Conservation (phyloP, 73 alveolate genomes). For the Paramecium octaurelia region DNA sequence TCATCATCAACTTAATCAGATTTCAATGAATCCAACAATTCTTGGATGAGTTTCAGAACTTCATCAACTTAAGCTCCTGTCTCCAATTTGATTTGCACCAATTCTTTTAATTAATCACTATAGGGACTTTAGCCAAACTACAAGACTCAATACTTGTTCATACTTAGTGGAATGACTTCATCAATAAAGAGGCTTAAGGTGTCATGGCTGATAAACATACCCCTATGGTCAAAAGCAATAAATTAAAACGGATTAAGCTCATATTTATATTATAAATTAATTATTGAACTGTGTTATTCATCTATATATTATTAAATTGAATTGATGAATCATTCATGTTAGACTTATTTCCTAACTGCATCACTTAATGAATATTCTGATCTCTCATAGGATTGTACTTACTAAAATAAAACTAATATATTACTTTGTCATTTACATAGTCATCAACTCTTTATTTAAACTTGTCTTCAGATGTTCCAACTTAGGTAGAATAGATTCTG, state of each 20-base stretch:
- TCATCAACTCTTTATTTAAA: slow-evolving; percentile 37
- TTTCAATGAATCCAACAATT: slow-evolving; percentile 12
- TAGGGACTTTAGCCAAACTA: background rate
- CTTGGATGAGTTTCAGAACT: background rate
- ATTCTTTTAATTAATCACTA: background rate
- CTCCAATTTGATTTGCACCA: slow-evolving; percentile 11
- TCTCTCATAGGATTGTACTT: slow-evolving; percentile 30
- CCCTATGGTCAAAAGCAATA: background rate
- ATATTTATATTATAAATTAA: background rate
- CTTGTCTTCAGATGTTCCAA: slow-evolving; percentile 43
- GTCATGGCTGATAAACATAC: background rate
- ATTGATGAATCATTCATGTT: slow-evolving; percentile 11
- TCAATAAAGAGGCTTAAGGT: background rate
- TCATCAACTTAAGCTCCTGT: slow-evolving; percentile 15
- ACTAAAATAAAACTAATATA: background rate
- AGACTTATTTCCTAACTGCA: slow-evolving; percentile 45
- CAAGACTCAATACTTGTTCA: background rate
- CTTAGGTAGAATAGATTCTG: slow-evolving; percentile 41
- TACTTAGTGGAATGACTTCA: slow-evolving; percentile 9
- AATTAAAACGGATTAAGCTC: slow-evolving; percentile 45
- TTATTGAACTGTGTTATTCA: background rate
- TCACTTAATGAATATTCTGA: slow-evolving; percentile 39
- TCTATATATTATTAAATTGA: background rate
- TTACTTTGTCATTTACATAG: slow-evolving; percentile 17
- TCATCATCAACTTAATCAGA: slow-evolving; percentile 38